These are phyloP conservation scores for Oryza meyeriana DNA, from an alignment of 176 grass and related monocot species.

Conservation along the genomic window DNA sequence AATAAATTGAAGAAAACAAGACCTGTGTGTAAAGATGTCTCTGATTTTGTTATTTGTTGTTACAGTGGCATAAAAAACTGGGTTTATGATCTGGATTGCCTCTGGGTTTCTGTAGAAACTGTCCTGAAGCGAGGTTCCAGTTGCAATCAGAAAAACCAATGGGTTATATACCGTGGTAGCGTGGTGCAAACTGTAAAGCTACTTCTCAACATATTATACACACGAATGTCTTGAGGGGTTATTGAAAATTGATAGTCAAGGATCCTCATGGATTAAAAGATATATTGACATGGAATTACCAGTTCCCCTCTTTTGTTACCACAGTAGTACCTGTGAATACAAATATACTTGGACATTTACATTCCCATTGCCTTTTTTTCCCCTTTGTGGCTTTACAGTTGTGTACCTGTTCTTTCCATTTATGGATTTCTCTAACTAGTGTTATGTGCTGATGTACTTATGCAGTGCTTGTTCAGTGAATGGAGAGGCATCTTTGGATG, in stretches of 20 bases:
- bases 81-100: background rate
- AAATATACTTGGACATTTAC: constrained; percentile 3
- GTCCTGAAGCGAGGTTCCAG: background rate
- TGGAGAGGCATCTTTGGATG: constrained; percentile 92
- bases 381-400: background rate
- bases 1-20: background rate
- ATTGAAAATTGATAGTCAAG: background rate
- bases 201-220: background rate
- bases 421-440: constrained; percentile 30
- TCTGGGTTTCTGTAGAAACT: background rate
- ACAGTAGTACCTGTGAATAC: constrained; percentile 2
- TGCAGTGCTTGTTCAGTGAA: constrained; percentile 87
- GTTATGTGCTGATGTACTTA: constrained; percentile 28
- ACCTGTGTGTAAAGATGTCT: background rate
- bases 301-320: background rate
- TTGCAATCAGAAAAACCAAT: background rate
- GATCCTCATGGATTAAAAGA: background rate
- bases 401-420: background rate
- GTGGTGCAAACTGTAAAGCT: background rate
- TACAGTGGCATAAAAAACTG: background rate
- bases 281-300: background rate
- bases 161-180: background rate
- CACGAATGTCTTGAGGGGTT: background rate
- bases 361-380: background rate
- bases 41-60: background rate